These are phyloP conservation scores for Solanum lycopersicoides DNA, from an alignment of 257 asterid genomes.

Conservation along the genomic window DNA sequence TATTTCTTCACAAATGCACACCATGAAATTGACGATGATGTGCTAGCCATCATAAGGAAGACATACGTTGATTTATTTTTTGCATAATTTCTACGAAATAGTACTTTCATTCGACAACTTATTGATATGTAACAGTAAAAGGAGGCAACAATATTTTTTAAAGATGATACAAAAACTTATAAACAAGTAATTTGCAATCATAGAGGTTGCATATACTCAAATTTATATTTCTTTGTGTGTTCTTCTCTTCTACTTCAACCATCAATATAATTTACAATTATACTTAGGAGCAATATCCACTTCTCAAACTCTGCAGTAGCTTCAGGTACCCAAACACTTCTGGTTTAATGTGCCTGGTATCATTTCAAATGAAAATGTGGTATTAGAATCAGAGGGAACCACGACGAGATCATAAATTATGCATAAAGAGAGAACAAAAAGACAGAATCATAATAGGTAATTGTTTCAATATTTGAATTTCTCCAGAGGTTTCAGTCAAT, in stretches of 20 bases:
- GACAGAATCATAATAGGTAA: not conserved
- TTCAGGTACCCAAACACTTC: constrained; percentile 66
- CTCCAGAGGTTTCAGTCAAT: not conserved
- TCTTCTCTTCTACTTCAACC: not conserved
- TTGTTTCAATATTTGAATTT: not conserved
- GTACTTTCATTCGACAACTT: not conserved
- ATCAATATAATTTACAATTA: not conserved
- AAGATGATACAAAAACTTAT: not conserved
- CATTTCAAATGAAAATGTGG: not conserved
- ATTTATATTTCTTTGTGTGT: not conserved
- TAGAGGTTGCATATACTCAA: not conserved
- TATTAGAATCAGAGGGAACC: not conserved
- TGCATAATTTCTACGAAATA: not conserved
- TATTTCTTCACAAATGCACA: too few species aligned
- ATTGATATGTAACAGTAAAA: not conserved
- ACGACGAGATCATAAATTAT: not conserved
- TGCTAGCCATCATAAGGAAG: too few species aligned
- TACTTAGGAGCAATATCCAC: constrained; percentile 57
- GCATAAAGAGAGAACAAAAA: not conserved
- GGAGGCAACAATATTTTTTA: not conserved
- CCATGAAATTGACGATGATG: too few species aligned
- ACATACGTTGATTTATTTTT: not conserved
- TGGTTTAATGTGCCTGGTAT: constrained; percentile 65
- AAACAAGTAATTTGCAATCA: not conserved
- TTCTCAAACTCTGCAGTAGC: constrained; percentile 60